Evolutionary conservation across 176 grass and related monocot species (phyloP), one percentile per base, ranked within the genome.

Genomic region (Canna indica): DNA sequence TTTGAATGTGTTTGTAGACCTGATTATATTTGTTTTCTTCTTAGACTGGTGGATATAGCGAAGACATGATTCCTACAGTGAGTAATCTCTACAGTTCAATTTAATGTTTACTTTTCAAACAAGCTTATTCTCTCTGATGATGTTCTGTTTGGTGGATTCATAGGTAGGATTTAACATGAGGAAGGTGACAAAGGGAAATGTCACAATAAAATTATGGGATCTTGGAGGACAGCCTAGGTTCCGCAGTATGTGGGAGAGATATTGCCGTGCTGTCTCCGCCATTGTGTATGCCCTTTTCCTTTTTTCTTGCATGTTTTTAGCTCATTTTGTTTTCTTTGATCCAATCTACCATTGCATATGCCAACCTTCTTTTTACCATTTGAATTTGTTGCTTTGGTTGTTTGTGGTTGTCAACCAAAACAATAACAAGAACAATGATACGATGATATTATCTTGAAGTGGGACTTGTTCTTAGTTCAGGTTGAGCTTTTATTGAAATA

Each of bases 191-290:
- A 99, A 99, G 91, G 95, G 95, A 80, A 99, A 93, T 80, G 90
- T 99, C 64, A 99, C 95, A 24, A 99, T 99, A 85, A 99, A 99
- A 75, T 77, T 99, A 59, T 99, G 95, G 95, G 95, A 99, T 84
- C 89, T 99, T 77, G 95, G 95, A 73, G 95, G 95, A 11, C 95
- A 99, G 69, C 90, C 90, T 79, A 85, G 94, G 75, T 99, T 99
- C 57, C 75, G 89, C 11, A 99, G 94, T 69, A 99, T 99, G 94
- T 99, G 94, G 94, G 94, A 99, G 86, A 99, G 94, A 99, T 99
- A 99, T 76, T 99, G 94, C 65, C 94, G 94, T 83, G 69, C 86
- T 36, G 94, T 99, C 73, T 99, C 94, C 78, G 94, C 94, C 48
- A 99, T 93, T 76, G 94, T 99, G 94, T 99, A 99, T 20, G 87